Evolutionary conservation across 345 rosid genomes (phyloP).

Genomic region (Acer negundo): DNA sequence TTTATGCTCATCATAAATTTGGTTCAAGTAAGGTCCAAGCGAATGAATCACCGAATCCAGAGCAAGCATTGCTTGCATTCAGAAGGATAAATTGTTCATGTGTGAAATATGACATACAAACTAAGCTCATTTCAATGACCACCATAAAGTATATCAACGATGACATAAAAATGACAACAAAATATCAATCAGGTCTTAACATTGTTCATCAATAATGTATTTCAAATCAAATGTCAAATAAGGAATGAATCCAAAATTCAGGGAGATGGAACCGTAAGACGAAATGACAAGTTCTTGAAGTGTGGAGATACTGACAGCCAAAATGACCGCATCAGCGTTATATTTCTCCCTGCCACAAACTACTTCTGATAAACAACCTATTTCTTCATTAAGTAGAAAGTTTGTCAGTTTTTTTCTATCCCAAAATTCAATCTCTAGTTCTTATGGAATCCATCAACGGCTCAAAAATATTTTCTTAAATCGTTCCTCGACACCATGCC

Average conservation of each 20-base stretch:
- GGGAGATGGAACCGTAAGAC: not conserved
- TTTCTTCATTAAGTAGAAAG: conserved; percentile 40
- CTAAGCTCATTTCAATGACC: no score
- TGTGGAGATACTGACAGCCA: conserved; percentile 53
- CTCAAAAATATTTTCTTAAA: conserved; percentile 43
- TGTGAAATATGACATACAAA: not conserved
- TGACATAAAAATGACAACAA: no score
- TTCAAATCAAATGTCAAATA: not conserved
- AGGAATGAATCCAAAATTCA: not conserved
- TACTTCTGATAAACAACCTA: conserved; percentile 46
- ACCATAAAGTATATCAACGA: not conserved
- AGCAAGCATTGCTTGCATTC: conserved; percentile 48
- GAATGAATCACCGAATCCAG: conserved; percentile 44
- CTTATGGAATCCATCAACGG: conserved; percentile 52
- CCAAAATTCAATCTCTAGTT: conserved; percentile 43
- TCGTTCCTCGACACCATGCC: conserved; percentile 48
- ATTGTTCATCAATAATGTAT: no score
- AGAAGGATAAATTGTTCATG: conserved; percentile 45
- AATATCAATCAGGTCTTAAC: no score
- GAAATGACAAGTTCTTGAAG: conserved; percentile 45
- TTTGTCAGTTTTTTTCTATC: conserved; percentile 36
- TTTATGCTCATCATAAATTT: conserved; percentile 45
- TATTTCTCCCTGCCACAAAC: conserved; percentile 44
- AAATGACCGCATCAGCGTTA: conserved; percentile 50
- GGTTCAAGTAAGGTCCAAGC: conserved; percentile 63